These are phyloP conservation scores for Boletus reticuloceps DNA, from an alignment of 768 basidiomycete species.

Conservation along the genomic window DNA sequence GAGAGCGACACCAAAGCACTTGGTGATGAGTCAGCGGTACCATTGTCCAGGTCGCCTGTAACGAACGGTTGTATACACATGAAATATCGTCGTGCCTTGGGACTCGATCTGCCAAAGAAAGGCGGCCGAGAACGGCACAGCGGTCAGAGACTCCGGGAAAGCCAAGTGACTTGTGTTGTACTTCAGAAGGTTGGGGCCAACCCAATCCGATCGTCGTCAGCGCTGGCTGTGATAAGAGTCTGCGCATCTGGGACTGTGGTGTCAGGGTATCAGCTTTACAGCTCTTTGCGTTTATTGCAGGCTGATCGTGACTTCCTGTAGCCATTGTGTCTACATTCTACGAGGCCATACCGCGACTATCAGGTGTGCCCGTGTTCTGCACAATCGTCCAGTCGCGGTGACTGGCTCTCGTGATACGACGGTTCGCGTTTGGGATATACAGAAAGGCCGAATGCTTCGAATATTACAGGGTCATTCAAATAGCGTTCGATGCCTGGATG, in stretches of 20 bases:
- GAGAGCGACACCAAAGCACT: constrained; percentile 4
- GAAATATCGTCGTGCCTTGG: constrained; percentile 49
- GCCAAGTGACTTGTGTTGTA: constrained; percentile 54
- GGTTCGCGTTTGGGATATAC: constrained; percentile 91
- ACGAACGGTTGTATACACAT: constrained; percentile 26
- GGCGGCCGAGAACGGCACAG: constrained; percentile 21
- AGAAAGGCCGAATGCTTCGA: constrained; percentile 63
- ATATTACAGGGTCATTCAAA: constrained; percentile 73
- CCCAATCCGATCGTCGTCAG: constrained; percentile 79
- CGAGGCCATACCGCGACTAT: constrained; percentile 88
- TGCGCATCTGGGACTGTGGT: constrained; percentile 93
- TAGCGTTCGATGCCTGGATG: constrained; percentile 87
- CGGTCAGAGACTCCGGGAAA: constrained; percentile 26
- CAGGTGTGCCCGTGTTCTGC: constrained; percentile 83
- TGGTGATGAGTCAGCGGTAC: constrained; percentile 4
- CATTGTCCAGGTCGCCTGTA: neutral
- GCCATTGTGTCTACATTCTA: constrained; percentile 73
- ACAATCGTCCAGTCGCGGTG: constrained; percentile 85
- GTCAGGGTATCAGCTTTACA: constrained; percentile 58
- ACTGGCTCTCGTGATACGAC: constrained; percentile 87
- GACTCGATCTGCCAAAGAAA: constrained; percentile 35
- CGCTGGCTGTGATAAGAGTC: constrained; percentile 87
- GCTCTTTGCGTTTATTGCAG: neutral
- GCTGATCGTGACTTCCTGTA: constrained; percentile 17
- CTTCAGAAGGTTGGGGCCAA: constrained; percentile 89